Evolutionary conservation across 73 alveolate genomes (phyloP).

Genomic region (Uronychia setigera): DNA sequence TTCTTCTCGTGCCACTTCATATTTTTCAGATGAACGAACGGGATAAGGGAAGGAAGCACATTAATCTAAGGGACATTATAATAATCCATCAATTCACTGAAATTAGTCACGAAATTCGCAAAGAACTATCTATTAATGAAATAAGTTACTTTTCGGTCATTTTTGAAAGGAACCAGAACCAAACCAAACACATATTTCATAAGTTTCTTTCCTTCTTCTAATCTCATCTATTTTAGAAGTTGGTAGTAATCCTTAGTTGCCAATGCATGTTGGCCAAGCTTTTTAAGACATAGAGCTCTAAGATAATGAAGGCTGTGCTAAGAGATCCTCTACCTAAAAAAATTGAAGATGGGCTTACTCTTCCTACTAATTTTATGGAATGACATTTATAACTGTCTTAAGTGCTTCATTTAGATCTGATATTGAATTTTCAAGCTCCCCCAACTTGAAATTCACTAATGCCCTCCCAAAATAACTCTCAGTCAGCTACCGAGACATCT

Average conservation of each 20-base stretch:
- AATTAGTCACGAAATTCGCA: neutral
- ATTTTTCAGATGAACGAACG: too few relatives aligned
- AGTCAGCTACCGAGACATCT: neutral
- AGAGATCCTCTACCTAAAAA: neutral
- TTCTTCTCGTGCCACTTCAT: neutral
- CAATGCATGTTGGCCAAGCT: conserved; percentile 2
- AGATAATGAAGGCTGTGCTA: conserved; percentile 14
- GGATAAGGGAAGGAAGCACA: neutral
- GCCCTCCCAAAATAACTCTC: conserved; percentile 52
- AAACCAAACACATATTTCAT: conserved; percentile 29
- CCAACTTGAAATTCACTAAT: conserved; percentile 28
- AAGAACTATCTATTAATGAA: neutral
- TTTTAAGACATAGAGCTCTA: conserved; percentile 28
- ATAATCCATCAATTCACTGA: neutral
- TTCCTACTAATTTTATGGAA: too few relatives aligned
- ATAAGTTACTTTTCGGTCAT: conserved; percentile 32
- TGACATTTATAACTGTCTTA: too few relatives aligned
- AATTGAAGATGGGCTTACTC: too few relatives aligned
- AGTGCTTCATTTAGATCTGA: neutral
- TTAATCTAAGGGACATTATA: neutral
- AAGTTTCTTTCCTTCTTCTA: conserved; percentile 31
- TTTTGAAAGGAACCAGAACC: conserved; percentile 23
- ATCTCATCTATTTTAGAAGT: conserved; percentile 3
- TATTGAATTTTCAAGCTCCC: conserved; percentile 10
- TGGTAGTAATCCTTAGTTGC: conserved; percentile 18